Evolutionary conservation across 2,329 filamentous ascomycete species (phyloP), one percentile per base, ranked within the genome.

Genomic region (Bipolaris sorokiniana): DNA sequence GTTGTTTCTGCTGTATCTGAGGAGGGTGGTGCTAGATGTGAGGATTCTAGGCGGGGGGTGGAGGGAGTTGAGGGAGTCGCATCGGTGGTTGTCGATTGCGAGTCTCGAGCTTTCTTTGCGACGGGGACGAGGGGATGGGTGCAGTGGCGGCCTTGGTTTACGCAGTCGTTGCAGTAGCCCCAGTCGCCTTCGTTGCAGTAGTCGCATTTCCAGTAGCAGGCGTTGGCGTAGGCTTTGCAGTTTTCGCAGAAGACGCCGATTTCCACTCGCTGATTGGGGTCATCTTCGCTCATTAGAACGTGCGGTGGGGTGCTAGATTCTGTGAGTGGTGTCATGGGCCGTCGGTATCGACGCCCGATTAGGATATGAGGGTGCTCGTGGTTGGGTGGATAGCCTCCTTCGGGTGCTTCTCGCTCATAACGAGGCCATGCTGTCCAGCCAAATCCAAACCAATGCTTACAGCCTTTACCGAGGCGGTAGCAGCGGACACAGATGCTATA

Each of bases 161-260:
- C 91, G 64, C 94, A 98, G 58, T 83, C 80, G 67, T 93, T 92
- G 77, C 94, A 98, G 73, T 91, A 97, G 0, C 94, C 94, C 93
- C 93, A 98, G 70, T 96, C 93, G 5, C 92, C 94, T 61, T 95
- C 88, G 67, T 97, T 97, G 78, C 94, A 98, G 23, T 83, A 75
- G 57, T 90, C 86, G 74, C 94, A 98, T 61, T 90, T 88, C 94
- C 93, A 98, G 76, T 91, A 96, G 76, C 91, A 95, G 49, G 89
- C 85, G 67, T 96, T 93, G 0, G 91, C 84, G 80, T 87, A 90
- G 0, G 84, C 81, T 16, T 84, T 80, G 73, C 94, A 97, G 46
- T 84, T 84, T 36, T 89, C 86, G 73, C 94, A 98, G 75, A 97
- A 97, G 5, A 91, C 88, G 18, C 94, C 94, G 50, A 85, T 88